Base-by-base conservation (phyloP, 352 stramenopile genomes). In the Phytophthora lateralis region DNA sequence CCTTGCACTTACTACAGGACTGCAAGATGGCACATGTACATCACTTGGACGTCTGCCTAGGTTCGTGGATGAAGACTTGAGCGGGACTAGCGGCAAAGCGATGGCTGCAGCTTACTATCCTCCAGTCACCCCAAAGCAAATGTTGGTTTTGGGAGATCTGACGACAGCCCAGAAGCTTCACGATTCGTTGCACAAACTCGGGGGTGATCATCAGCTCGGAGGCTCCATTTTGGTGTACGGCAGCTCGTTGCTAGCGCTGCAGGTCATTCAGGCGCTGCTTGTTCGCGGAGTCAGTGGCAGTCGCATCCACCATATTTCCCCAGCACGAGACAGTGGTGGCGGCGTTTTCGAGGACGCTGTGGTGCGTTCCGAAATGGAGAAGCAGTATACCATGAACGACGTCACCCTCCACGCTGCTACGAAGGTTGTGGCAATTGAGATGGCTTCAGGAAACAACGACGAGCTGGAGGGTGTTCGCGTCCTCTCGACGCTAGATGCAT, bases 1-100 rank as follows among this genome's bases (percentile, higher is more conserved):
- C 30, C 63, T 97, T 9, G 73, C 88, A 17, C 76, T 97, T 3
- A 82, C 87, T 5, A 86, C 85, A 0, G 90, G 89, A 0, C 74
- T 96, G 14, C 74, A 89, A 45, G 83, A 91, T 26, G 76, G 75
- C 11, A 82, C 78, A 0, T 76, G 63, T 56, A 78, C 73, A 12
- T 64, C 78, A 14, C 75, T 89, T 4, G 73, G 66, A 12, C 71
- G 69, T 8, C 30, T 75, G 0, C 66, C 78, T 4, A 50, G 52
- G 15, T 88, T 89, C 37, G 54, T 72, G 11, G 75, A 73, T n/a
- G 68, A 89, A 48, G 60, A 69, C 34, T 63, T 63, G 21, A 26
- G 20, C 7, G 65, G 56, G 29, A 24, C 21, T 42, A 45, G 15
- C 1, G 43, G 49, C 27, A 61, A 44, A 6, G 24, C 39, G 18